Evolutionary conservation across 2,329 filamentous ascomycete species (phyloP), one percentile per base, ranked within the genome.

Genomic region (Botryotinia narcissicola): DNA sequence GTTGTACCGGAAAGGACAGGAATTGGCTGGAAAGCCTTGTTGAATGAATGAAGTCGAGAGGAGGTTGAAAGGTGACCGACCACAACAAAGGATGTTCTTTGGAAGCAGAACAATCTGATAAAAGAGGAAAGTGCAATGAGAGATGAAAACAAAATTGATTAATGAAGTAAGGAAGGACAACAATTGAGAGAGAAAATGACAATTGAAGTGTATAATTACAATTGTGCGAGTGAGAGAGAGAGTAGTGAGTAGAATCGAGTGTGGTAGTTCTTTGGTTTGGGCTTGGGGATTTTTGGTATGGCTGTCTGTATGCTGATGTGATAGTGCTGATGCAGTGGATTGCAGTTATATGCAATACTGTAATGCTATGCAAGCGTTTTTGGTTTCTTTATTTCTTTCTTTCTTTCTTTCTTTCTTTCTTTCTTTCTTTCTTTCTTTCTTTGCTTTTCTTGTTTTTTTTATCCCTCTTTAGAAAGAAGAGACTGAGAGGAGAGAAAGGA

Each of bases 1-100:
- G n/a, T 10, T 40, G 61, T 44, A 71, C 40, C n/a, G 70, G 70
- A 46, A 72, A 67, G 60, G 60, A 66, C 46, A 72, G 70, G 46
- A 67, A 72, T 51, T 44, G 70, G 70, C 60, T 54, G 32, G 69
- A 66, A 14, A 54, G 70, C 59, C 70, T 42, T 54, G 42, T 25
- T 64, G 70, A 32, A 20, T n/a, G 70, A 44, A 64, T 71, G 51
- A 35, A 46, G 42, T 63, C 20, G 44, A 16, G 32, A n/a, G 8
- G n/a, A 51, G 46, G 37, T 42, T 59, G 40, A 59, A 44, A 59
- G 68, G n/a, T 59, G 22, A 61, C 40, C 18, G 22, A 61, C 40
- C 25, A 61, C 37, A 54, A 72, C 70, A 64, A 71, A 71, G 70
- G 57, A 54, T 57, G 44, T 61, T 60, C 51, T 60, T 29, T 61